Percentiles rank a stretch among this genome's conserved stretches.
phyloP scores from a whole-genome alignment of 768 basidiomycete species.

The Gloeophyllum trabeum region DNA sequence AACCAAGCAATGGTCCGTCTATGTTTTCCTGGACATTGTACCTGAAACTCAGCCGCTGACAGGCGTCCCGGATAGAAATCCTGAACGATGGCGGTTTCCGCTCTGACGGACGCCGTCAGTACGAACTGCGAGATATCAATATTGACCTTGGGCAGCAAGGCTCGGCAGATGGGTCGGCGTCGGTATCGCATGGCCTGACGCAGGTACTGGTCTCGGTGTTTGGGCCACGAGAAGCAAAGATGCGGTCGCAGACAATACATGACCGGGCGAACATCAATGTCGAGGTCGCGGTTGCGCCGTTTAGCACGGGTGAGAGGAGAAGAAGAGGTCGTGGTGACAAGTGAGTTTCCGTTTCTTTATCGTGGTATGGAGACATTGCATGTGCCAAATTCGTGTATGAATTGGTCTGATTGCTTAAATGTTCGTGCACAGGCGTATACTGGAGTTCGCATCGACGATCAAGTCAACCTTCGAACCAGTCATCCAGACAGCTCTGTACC shows the following conservation, averaged over 20 bases:
- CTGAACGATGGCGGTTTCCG: conserved; percentile 82
- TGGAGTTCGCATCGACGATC: conserved; percentile 79
- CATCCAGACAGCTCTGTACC: conserved; percentile 83
- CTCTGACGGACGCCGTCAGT: conserved; percentile 87
- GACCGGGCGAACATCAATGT: conserved; percentile 87
- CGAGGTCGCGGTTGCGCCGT: conserved; percentile 78
- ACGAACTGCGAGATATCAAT: conserved; percentile 74
- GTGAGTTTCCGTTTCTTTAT: conserved; percentile 33
- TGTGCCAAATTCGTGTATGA: conserved; percentile 1
- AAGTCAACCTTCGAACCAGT: conserved; percentile 96
- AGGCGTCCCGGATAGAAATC: conserved; percentile 56
- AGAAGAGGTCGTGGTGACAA: conserved; percentile 77
- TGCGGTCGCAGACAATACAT: conserved; percentile 69
- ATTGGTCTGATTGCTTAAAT: conserved; percentile 2
- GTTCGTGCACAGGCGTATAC: conserved; percentile 52
- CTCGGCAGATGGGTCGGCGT: conserved; percentile 77
- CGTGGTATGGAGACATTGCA: conserved; percentile 1
- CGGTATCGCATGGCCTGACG: conserved; percentile 82
- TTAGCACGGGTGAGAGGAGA: conserved; percentile 74
- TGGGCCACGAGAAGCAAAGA: conserved; percentile 84
- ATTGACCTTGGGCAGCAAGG: conserved; percentile 68
- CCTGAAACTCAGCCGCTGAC: no score
- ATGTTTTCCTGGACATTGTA: no score
- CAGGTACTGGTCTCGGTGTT: conserved; percentile 82
- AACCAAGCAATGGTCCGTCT: conserved; percentile 97